Percentiles rank a stretch among this genome's conserved stretches.
Conservation (phyloP, 2,329 filamentous ascomycete genomes). For the Pyrenophora graminea region DNA sequence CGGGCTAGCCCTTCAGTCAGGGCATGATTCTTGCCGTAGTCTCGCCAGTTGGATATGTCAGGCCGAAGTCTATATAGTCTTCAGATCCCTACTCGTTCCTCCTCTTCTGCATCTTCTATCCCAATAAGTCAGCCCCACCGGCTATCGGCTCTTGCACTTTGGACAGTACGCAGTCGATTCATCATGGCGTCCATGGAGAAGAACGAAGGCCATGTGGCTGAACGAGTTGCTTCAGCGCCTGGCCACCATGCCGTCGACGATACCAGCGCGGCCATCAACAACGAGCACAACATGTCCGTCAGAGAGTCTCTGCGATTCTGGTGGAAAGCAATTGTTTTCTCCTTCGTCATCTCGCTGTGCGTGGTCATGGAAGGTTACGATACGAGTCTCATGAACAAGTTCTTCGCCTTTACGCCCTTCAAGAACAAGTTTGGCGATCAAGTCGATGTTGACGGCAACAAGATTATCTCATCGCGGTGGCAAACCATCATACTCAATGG, state of each 20-base stretch:
- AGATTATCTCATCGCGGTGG: conserved; percentile 48
- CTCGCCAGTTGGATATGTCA: not conserved
- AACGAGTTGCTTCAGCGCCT: conserved; percentile 20
- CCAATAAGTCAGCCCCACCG: not conserved
- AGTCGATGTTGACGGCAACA: conserved; percentile 38
- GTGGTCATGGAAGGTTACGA: conserved; percentile 92
- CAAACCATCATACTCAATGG: conserved; percentile 52
- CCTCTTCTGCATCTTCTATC: not conserved
- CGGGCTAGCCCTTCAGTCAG: conserved; percentile 17
- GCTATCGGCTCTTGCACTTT: not conserved
- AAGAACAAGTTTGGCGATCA: conserved; percentile 47
- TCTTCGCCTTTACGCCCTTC: conserved; percentile 59
- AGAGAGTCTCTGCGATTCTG: conserved; percentile 76
- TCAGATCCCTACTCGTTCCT: conserved; percentile 4
- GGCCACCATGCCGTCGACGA: conserved; percentile 18
- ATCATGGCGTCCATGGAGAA: conserved; percentile 21
- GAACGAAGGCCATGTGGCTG: conserved; percentile 24
- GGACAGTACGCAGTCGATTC: conserved; percentile 2
- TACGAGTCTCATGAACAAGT: conserved; percentile 76
- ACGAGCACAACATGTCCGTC: conserved; percentile 57
- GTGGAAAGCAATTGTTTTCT: conserved; percentile 82
- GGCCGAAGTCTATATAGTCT: conserved; percentile 14
- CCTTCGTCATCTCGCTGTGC: conserved; percentile 78
- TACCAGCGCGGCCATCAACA: conserved; percentile 41
- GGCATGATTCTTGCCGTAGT: conserved; percentile 5